phyloP scores from a whole-genome alignment of 2,329 filamentous ascomycete genomes.

The Ilyonectria mors-panacis region DNA sequence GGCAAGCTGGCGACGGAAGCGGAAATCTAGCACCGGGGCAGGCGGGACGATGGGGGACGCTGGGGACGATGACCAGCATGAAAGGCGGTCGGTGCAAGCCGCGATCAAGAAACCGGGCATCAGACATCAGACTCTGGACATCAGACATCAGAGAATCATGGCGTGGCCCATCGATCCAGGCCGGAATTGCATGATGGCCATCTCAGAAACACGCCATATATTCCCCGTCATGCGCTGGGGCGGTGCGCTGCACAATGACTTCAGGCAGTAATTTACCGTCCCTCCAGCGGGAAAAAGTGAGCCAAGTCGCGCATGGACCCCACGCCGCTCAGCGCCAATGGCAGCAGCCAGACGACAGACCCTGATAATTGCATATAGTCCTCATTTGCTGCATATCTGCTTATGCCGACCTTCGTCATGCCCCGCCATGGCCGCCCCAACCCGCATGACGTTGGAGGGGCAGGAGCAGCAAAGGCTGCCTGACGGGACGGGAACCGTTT shows the following conservation, averaged over 20 bases:
- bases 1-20: slow-evolving; percentile 6
- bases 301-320: slow-evolving; percentile 25
- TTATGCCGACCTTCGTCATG: slow-evolving; percentile 11
- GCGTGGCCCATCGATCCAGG: slow-evolving; percentile 24
- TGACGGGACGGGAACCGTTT: slow-evolving; percentile 8
- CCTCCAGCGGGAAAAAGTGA: slow-evolving; percentile 12
- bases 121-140: slow-evolving; percentile 9
- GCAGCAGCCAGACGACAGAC: background rate
- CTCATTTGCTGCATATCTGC: background rate
- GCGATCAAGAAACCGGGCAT: background rate
- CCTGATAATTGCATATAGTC: background rate
- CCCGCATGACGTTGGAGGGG: slow-evolving; percentile 34
- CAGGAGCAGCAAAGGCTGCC: slow-evolving; percentile 23
- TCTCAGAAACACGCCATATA: slow-evolving; percentile 34
- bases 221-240: background rate
- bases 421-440: slow-evolving; percentile 28
- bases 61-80: background rate
- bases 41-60: background rate
- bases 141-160: slow-evolving; percentile 25
- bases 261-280: background rate
- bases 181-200: slow-evolving; percentile 31
- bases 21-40: slow-evolving; percentile 5
- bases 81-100: background rate
- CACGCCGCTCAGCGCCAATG: slow-evolving; percentile 12
- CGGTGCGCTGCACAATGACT: slow-evolving; percentile 17